Conservation (phyloP, 2,329 filamentous ascomycete genomes). For the Xylariaceae sp. region DNA sequence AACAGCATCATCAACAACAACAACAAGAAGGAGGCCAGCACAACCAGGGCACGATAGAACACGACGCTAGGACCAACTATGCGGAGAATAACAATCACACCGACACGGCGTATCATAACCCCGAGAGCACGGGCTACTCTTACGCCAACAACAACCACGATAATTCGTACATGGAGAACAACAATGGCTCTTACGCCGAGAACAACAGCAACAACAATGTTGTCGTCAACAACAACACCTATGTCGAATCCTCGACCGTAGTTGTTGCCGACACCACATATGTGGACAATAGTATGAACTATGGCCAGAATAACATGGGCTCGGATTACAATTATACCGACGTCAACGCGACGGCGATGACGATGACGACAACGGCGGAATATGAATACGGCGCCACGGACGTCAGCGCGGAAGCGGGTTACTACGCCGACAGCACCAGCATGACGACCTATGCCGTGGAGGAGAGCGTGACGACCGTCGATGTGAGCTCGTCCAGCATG, state of each 20-base stretch:
- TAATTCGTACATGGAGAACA: neutral
- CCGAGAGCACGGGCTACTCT: too few relatives aligned
- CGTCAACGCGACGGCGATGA: constrained; percentile 3
- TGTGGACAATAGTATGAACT: constrained; percentile 1
- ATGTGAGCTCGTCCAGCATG: too few relatives aligned
- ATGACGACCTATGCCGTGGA: too few relatives aligned
- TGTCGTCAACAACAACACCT: constrained; percentile 10
- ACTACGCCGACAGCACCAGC: too few relatives aligned
- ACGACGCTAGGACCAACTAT: too few relatives aligned
- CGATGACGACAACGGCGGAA: constrained; percentile 20
- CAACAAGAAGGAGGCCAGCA: neutral
- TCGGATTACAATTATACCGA: constrained; percentile 7
- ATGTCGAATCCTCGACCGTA: constrained; percentile 9
- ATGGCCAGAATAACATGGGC: neutral
- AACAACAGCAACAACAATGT: constrained; percentile 11
- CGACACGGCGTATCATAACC: too few relatives aligned
- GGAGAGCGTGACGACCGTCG: too few relatives aligned
- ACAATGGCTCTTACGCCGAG: constrained; percentile 4
- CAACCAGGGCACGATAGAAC: neutral
- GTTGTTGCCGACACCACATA: constrained; percentile 2
- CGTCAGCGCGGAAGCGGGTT: too few relatives aligned
- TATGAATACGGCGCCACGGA: too few relatives aligned
- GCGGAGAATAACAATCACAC: too few relatives aligned
- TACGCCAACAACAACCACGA: too few relatives aligned
- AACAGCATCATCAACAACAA: neutral